Evolutionary conservation across 768 basidiomycete species (phyloP).

Genomic region (Imleria badia): DNA sequence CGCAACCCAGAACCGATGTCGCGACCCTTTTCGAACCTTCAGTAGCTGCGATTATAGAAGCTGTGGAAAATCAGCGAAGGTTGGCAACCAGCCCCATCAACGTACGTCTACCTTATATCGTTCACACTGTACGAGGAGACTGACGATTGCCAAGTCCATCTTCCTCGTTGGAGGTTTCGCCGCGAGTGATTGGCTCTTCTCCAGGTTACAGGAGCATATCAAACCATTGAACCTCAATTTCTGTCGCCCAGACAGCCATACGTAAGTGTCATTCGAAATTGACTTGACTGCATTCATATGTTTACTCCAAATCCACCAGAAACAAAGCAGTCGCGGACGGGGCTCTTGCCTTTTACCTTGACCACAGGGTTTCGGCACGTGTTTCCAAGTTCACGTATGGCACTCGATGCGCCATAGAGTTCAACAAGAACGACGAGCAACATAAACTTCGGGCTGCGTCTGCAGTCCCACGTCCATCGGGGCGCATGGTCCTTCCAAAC

Average conservation of each 20-base stretch:
- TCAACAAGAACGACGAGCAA: constrained; percentile 30
- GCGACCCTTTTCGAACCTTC: constrained; percentile 33
- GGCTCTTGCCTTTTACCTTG: constrained; percentile 43
- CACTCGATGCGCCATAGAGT: constrained; percentile 29
- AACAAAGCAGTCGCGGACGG: constrained; percentile 50
- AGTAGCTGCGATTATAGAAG: constrained; percentile 16
- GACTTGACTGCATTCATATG: neutral
- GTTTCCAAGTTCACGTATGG: constrained; percentile 43
- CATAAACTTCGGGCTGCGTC: constrained; percentile 29
- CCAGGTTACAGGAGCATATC: constrained; percentile 32
- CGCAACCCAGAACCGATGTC: constrained; percentile 26
- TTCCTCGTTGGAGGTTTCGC: constrained; percentile 48
- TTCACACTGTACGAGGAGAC: neutral
- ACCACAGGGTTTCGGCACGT: constrained; percentile 41
- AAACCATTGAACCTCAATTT: constrained; percentile 38
- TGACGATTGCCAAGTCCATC: constrained; percentile 27
- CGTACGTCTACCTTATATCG: constrained; percentile 14
- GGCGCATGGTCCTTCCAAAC: constrained; percentile 32
- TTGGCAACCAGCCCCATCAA: constrained; percentile 21
- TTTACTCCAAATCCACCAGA: constrained; percentile 21
- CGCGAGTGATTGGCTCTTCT: constrained; percentile 44
- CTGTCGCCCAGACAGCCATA: constrained; percentile 50
- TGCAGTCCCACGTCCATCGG: constrained; percentile 32
- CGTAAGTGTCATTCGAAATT: constrained; percentile 35
- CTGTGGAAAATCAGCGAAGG: constrained; percentile 25